Conservation (phyloP, 2,329 filamentous ascomycete genomes). For the Thermoascus crustaceus region DNA sequence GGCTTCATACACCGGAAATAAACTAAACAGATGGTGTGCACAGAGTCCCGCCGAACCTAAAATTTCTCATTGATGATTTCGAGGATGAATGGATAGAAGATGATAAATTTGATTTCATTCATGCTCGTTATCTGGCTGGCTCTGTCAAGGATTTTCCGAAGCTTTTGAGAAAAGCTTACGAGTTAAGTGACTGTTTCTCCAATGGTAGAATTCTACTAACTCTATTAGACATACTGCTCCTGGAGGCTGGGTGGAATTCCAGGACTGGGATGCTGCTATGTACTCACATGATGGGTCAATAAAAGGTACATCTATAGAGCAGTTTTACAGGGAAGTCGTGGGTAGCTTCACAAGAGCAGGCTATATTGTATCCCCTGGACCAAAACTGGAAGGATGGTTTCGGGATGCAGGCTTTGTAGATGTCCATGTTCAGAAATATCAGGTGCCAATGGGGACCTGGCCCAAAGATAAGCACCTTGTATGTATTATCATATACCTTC, state of each 20-base stretch:
- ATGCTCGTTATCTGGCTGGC: slow-evolving; percentile 49
- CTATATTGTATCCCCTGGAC: neutral
- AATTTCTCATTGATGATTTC: slow-evolving; percentile 50
- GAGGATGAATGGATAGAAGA: slow-evolving; percentile 49
- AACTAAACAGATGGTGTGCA: neutral
- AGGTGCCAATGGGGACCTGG: slow-evolving; percentile 4
- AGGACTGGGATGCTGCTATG: neutral
- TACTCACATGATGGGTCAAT: neutral
- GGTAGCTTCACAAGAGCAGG: neutral
- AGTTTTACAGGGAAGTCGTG: slow-evolving; percentile 3
- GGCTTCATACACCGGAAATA: neutral
- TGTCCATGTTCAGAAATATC: slow-evolving; percentile 1
- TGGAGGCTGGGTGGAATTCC: neutral
- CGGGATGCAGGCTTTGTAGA: slow-evolving; percentile 3
- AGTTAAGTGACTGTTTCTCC: slow-evolving; percentile 24
- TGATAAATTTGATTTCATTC: slow-evolving; percentile 53
- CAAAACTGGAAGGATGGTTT: slow-evolving; percentile 3
- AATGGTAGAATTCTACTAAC: neutral
- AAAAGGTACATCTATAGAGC: slow-evolving; percentile 8
- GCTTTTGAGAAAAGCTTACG: slow-evolving; percentile 39
- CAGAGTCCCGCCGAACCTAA: slow-evolving; percentile 45
- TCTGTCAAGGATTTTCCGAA: slow-evolving; percentile 49
- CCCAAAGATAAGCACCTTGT: slow-evolving; percentile 3
- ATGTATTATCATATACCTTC: neutral
- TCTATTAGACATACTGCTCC: neutral